Evolutionary conservation across 2,329 filamentous ascomycete species (phyloP), one percentile per base, ranked within the genome.

Genomic region (Neopestalotiopsis sp.): DNA sequence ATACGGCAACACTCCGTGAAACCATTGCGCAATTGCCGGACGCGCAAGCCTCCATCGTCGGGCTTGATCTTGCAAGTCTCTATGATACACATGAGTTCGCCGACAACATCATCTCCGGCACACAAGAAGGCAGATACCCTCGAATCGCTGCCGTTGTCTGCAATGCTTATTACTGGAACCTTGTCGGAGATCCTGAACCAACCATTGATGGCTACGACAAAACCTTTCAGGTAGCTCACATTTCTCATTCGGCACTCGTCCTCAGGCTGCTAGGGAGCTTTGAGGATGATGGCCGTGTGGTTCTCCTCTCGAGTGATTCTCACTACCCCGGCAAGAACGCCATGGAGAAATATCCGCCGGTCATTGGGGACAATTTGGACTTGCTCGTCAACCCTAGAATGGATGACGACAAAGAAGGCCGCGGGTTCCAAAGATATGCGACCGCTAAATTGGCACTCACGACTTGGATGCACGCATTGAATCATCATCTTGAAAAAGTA

Each of bases 191-290:
- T 5, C 67, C 76, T 4, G 75, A 80, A 38, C 68, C 76, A 13
- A 81, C 80, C 1, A 65, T 56, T 0, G 81, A 82, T 67, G 75
- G 76, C 12, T 80, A 76, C 38, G 81, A 84, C 53, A 78, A 78
- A 59, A 80, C 78, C 1, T 76, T 84, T n/a, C 80, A 82, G 69
- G 76, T 83, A 5, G 75, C 73, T 61, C 78, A 83, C 68, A 71
- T 83, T 45, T 73, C 80, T 1, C 80, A 81, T 64, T 75, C 74
- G 28, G 68, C 78, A 0, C 71, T 83, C 12, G 74, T 81, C 6
- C 56, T 84, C 58, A 77, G 77, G 30, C 73, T 83, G 1, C 80
- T 86, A 78, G 82, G 89, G 57, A 91, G 90, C 74, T 92, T 90
- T 81, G 87, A 90, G 0, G 73, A 7, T 13, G 3, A 71, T 9